These are phyloP conservation scores for Fusarium guadeloupense DNA, from an alignment of 2,329 filamentous ascomycete genomes.

Conservation along the genomic window DNA sequence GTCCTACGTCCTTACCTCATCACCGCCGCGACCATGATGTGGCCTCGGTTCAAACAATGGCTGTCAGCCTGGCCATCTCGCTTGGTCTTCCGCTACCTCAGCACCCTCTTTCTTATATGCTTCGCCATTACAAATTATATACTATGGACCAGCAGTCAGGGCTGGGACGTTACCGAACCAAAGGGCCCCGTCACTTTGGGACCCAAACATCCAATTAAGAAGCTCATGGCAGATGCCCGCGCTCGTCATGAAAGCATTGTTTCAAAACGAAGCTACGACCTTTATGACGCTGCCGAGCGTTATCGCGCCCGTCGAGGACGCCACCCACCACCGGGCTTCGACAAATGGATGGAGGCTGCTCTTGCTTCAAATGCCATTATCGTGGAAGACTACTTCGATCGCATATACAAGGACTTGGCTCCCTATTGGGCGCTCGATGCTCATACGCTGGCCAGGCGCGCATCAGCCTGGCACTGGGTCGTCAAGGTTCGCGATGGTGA, in stretches of 20 bases:
- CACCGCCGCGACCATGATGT: slow-evolving; percentile 35
- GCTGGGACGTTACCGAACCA: slow-evolving; percentile 40
- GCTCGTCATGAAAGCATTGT: slow-evolving; percentile 54
- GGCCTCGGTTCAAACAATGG: slow-evolving; percentile 42
- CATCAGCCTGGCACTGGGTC: slow-evolving; percentile 56
- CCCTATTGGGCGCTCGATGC: slow-evolving; percentile 68
- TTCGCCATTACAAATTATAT: slow-evolving; percentile 46
- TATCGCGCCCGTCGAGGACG: slow-evolving; percentile 66
- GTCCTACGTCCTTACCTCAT: slow-evolving; percentile 19
- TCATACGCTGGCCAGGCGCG: slow-evolving; percentile 50
- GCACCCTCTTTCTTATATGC: slow-evolving; percentile 36
- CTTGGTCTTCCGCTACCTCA: slow-evolving; percentile 44
- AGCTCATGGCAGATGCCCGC: slow-evolving; percentile 59
- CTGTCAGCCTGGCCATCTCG: slow-evolving; percentile 44
- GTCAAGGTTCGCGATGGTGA: slow-evolving; percentile 59
- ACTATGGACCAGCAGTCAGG: slow-evolving; percentile 44
- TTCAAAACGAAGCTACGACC: slow-evolving; percentile 56
- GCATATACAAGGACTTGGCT: slow-evolving; percentile 69
- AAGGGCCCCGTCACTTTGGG: slow-evolving; percentile 38
- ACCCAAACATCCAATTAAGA: slow-evolving; percentile 59
- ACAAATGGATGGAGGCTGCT: slow-evolving; percentile 67
- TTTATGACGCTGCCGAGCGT: slow-evolving; percentile 61
- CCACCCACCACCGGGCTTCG: slow-evolving; percentile 71
- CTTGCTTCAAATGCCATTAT: slow-evolving; percentile 61
- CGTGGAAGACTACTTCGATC: slow-evolving; percentile 71